A percentile compares a stretch with the other conserved stretches of the same genome.
Conservation (phyloP, 805 yeast species). For the Spathaspora passalidarum region DNA sequence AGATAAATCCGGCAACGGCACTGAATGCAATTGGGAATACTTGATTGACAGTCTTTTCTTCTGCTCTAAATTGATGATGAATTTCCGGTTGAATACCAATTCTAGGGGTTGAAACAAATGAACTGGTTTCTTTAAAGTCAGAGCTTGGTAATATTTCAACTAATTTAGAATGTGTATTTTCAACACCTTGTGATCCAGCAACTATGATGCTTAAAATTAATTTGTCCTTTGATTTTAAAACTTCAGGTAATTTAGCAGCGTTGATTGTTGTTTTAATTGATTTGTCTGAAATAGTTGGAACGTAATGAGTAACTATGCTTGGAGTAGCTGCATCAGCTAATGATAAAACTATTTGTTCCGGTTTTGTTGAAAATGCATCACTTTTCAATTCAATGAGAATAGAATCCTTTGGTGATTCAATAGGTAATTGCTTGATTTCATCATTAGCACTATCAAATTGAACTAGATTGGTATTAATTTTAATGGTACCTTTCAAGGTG, state of each 20-base stretch:
- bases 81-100: constrained; percentile 59
- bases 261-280: constrained; percentile 23
- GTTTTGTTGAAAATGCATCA: constrained; percentile 17
- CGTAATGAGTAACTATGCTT: constrained; percentile 30
- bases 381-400: constrained; percentile 26
- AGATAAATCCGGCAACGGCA: constrained; percentile 38
- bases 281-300: constrained; percentile 25
- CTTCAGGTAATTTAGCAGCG: constrained; percentile 30
- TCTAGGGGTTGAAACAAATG: constrained; percentile 28
- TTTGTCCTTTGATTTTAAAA: constrained; percentile 30
- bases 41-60: constrained; percentile 51
- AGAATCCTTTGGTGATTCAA: constrained; percentile 31
- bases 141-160: constrained; percentile 29
- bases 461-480: constrained; percentile 21
- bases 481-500: constrained; percentile 27
- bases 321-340: constrained; percentile 23
- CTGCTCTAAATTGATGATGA: constrained; percentile 54
- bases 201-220: constrained; percentile 30
- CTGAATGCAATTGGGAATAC: constrained; percentile 52
- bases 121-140: constrained; percentile 21
- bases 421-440: constrained; percentile 25
- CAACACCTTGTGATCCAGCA: constrained; percentile 20
- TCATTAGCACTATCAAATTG: constrained; percentile 30
- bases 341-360: constrained; percentile 34
- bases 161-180: constrained; percentile 23